These are phyloP conservation scores for Chlorella sp. DNA, from an alignment of 139 green algal species.

Conservation along the genomic window DNA sequence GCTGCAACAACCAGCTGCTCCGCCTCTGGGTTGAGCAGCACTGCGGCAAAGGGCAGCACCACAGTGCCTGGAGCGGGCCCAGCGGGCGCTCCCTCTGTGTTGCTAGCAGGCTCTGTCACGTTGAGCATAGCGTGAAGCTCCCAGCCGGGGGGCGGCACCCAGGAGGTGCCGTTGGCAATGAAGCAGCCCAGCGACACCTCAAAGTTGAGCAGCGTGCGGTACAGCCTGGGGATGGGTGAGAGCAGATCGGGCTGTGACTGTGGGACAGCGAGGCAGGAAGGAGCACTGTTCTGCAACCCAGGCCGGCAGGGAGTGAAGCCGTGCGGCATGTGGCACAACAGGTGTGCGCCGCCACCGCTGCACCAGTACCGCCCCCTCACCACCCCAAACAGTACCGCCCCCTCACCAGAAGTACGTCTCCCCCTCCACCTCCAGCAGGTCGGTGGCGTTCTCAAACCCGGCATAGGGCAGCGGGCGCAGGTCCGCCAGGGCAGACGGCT, in stretches of 20 bases:
- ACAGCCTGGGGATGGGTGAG: not conserved
- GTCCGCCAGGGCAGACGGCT: not conserved
- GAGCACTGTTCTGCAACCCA: no score
- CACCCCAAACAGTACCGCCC: no score
- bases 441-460: not conserved
- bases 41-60: not conserved
- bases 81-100: no score
- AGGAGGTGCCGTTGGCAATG: not conserved
- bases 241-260: not conserved
- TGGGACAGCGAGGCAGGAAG: no score
- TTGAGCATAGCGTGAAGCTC: not conserved
- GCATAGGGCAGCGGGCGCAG: not conserved
- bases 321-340: no score
- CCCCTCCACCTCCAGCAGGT: not conserved
- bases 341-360: no score
- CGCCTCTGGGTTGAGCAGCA: not conserved
- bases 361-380: not conserved
- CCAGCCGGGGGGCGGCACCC: conserved; percentile 4
- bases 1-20: not conserved
- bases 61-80: no score
- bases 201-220: not conserved
- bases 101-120: not conserved
- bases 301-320: no score
- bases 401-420: not conserved
- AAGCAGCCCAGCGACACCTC: not conserved